A percentile compares a stretch with the other conserved stretches of the same genome.
Evolutionary conservation across 106 monocot genomes (phyloP).

Genomic region (Dendrobium officinale): DNA sequence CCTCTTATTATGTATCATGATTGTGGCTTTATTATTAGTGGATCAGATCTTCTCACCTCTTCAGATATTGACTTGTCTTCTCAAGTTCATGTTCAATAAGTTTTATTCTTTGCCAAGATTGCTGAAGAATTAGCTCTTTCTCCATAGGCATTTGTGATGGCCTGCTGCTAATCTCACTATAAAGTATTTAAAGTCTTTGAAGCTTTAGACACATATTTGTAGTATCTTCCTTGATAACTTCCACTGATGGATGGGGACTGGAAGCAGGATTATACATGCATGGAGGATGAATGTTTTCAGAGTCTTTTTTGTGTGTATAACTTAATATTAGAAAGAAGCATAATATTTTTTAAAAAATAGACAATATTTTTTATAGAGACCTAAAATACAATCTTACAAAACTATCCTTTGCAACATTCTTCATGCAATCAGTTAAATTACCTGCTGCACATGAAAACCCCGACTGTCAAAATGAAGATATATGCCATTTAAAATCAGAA

Average conservation of each 20-base stretch:
- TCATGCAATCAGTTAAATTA: neutral
- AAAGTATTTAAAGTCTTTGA: neutral
- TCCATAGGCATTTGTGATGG: neutral
- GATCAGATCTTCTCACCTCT: no score
- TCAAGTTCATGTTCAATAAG: slow-evolving; percentile 1
- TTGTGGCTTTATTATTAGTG: no score
- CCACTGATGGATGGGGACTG: neutral
- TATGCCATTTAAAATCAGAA: no score
- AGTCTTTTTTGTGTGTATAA: neutral
- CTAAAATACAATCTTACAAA: neutral
- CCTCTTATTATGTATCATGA: no score
- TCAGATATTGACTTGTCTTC: neutral
- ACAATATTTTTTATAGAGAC: neutral
- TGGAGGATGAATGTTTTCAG: neutral
- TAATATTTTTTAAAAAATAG: neutral
- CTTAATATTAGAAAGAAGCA: neutral
- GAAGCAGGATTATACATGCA: neutral
- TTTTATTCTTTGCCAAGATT: neutral
- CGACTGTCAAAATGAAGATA: neutral
- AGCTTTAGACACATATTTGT: neutral
- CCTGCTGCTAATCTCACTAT: neutral
- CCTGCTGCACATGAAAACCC: neutral
- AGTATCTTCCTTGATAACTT: neutral
- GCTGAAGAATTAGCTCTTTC: neutral
- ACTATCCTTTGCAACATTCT: neutral